Evolutionary conservation across 345 rosid species (phyloP).

Genomic region (Corchorus olitorius): DNA sequence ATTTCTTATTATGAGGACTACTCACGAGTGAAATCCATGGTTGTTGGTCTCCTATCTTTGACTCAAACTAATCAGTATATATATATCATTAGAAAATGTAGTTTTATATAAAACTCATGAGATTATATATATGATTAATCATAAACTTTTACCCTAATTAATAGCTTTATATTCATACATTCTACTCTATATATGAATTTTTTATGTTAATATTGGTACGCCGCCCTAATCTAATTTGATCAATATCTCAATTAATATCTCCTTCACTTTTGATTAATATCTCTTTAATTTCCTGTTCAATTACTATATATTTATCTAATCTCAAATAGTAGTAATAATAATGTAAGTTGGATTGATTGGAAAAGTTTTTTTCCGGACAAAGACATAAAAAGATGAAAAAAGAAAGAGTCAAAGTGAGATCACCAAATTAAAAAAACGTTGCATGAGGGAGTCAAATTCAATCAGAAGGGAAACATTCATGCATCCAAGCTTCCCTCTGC

Average conservation of each 20-base stretch:
- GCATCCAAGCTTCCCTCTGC: slow-evolving; percentile 10
- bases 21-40: no score
- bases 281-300: neutral
- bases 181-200: no score
- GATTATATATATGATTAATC: no score
- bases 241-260: neutral
- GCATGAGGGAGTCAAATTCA: slow-evolving; percentile 20
- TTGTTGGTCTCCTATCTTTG: no score
- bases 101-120: no score
- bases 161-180: no score
- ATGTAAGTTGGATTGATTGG: neutral
- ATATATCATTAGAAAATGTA: no score
- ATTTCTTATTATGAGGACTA: no score
- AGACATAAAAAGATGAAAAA: neutral
- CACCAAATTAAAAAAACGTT: slow-evolving; percentile 3
- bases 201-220: no score
- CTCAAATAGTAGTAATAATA: neutral
- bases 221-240: no score
- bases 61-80: no score
- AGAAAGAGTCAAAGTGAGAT: neutral
- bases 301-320: neutral
- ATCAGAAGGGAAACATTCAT: slow-evolving; percentile 8
- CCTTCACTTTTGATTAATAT: neutral
- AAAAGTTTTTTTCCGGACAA: neutral
- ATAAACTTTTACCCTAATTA: no score